Evolutionary conservation across 2,329 filamentous ascomycete species (phyloP).

Genomic region (Colletotrichum sp.): DNA sequence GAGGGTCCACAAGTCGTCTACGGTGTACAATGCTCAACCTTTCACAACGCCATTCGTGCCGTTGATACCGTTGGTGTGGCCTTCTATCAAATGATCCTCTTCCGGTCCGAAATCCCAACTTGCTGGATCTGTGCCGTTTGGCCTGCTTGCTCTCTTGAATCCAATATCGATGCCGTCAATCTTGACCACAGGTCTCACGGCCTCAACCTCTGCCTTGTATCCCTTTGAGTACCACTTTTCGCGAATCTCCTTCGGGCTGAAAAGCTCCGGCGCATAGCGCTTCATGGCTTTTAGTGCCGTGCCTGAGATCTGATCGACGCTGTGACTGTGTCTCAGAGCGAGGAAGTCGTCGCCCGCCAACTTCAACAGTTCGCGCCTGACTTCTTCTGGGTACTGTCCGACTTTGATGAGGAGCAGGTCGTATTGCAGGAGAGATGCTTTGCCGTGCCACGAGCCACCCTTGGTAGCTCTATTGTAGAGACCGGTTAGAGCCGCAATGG

Average conservation of each 20-base stretch:
- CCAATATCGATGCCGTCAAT: conserved; percentile 48
- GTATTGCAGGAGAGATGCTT: conserved; percentile 70
- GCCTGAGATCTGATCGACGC: conserved; percentile 69
- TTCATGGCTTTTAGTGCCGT: conserved; percentile 62
- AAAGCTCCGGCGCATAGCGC: conserved; percentile 58
- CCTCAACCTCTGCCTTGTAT: conserved; percentile 43
- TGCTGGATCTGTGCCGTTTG: conserved; percentile 63
- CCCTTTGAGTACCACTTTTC: conserved; percentile 53
- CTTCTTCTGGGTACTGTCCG: conserved; percentile 58
- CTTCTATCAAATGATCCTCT: conserved; percentile 30
- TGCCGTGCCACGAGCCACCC: conserved; percentile 72
- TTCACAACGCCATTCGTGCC: background rate
- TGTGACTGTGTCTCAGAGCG: conserved; percentile 62
- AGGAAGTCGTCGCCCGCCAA: conserved; percentile 60
- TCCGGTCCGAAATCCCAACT: conserved; percentile 60
- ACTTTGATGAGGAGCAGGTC: conserved; percentile 69
- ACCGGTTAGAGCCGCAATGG: conserved; percentile 69
- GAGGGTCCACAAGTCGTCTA: background rate
- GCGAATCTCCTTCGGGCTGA: conserved; percentile 50
- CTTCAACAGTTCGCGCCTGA: conserved; percentile 57
- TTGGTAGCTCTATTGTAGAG: conserved; percentile 65
- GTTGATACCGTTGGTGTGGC: background rate
- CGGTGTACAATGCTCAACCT: background rate
- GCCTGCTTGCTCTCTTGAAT: conserved; percentile 47
- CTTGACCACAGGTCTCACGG: conserved; percentile 50